These are phyloP conservation scores for Anisodus tanguticus DNA, from an alignment of 257 asterid genomes.

Conservation along the genomic window DNA sequence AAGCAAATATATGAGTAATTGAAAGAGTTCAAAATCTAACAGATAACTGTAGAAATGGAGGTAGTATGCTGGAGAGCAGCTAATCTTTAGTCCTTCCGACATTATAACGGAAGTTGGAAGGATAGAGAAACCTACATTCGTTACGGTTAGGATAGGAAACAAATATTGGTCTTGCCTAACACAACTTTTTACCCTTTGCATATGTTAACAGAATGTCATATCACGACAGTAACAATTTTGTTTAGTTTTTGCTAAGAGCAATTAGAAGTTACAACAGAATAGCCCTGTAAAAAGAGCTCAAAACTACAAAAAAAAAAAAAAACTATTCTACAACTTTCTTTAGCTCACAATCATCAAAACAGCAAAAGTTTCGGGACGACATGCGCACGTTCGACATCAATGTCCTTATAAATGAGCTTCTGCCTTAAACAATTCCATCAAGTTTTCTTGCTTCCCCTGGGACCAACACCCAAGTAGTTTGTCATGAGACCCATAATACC, in stretches of 20 bases:
- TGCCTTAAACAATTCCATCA: constrained; percentile 21
- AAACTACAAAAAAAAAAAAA: background rate
- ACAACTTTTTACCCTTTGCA: too few species aligned
- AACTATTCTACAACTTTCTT: too few species aligned
- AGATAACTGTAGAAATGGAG: background rate
- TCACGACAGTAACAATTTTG: background rate
- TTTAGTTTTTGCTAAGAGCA: background rate
- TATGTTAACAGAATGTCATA: background rate
- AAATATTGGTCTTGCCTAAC: too few species aligned
- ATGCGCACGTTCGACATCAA: background rate
- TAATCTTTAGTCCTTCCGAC: background rate
- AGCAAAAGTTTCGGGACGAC: background rate
- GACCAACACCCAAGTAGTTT: constrained; percentile 20
- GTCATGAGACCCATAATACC: constrained; percentile 27
- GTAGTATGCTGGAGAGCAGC: background rate
- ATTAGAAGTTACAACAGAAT: background rate
- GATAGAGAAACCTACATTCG: background rate
- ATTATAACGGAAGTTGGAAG: background rate
- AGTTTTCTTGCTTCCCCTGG: constrained; percentile 10
- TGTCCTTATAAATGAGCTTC: background rate
- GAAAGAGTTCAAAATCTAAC: background rate
- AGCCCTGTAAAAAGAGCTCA: constrained; percentile 15
- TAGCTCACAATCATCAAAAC: background rate
- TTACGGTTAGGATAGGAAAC: too few species aligned
- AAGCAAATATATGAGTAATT: background rate